Base-by-base conservation (phyloP, 75 land plant genomes). In the Pinus albicaulis region DNA sequence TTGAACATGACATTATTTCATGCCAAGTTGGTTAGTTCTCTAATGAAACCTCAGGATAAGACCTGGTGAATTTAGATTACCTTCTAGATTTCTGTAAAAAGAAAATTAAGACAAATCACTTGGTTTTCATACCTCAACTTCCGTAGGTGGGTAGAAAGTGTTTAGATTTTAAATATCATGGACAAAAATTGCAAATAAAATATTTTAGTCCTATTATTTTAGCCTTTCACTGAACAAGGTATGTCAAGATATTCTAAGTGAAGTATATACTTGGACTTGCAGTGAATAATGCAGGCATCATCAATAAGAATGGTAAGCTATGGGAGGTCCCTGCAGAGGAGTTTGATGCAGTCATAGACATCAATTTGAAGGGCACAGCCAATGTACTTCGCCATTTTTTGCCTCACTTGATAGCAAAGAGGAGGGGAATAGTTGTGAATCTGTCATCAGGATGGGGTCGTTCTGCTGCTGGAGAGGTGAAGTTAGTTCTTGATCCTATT, bases 361-460 rank as follows among this genome's bases (percentile, higher is more conserved):
- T 92, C 44, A 95, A 95, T 82, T 77, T 95, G 11, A 95, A 95
- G 75, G 98, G 98, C 3, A 81, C 78, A 25, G 85, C 91, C 26
- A 92, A 95, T 81, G 72, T 91, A 0, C 34, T 95, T 68, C 87
- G 98, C 26, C 95, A 95, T 80, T 92, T 95, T 74, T 62, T 92
- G 56, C 95, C 91, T 17, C 78, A 82, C 22, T 82, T 95, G 92
- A 76, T 88, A 69, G 78, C 80, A 65, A 92, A 59, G 60, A 87
- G 87, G 77, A 86, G 84, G 56, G 95, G 95, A 38, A 79, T 92
- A 57, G 79, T 92, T 66, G 87, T 95, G 57, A 95, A 95, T 76
- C 74, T 95, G 77, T 92, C 98, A 19, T 92, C 98, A 78, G 95
- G 95, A 34, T 95, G 98, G 98, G 98, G 98, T 59, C 85, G 98